Base-by-base conservation (phyloP, 2,329 filamentous ascomycete species). In the Alternaria viburni region DNA sequence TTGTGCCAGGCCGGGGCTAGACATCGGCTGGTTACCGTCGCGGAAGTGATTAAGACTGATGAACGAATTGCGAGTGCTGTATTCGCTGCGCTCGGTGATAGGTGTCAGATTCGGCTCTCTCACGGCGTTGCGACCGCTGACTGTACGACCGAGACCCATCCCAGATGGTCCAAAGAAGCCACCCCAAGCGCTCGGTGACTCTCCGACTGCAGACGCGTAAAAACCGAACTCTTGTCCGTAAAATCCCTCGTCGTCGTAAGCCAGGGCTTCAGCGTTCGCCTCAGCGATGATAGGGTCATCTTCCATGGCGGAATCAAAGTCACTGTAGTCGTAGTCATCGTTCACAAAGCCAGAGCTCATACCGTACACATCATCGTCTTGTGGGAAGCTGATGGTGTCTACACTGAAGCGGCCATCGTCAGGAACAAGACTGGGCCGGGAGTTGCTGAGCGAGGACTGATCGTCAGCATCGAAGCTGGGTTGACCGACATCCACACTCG, bases 181-280 rank as follows among this genome's bases (percentile, higher is more conserved):
- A 26, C 96, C 96, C 70, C 93, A 91, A 13, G 89, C 86, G 70
- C 91, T 92, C 58, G 91, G 83, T 43, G 85, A 82, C 7, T 84
- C 81, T 43, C 83, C 82, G 59, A 82, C 81, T 19, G 83, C 84
- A 47, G 80, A 77, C 11, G 94, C 93, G 78, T 97, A 99, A 79
- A 99, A 99, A 1, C 93, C 94, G 75, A 99, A 99, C 77, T 99
- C 96, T 70, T 93, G 91, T 0, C 96, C 96, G 75, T 99, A 99
- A 83, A 96, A 96, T 0, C 93, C 95, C 67, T 97, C 95, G 7
- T 90, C 90, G 74, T 99, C 96, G 69, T 93, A 94, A 49, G 96
- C 95, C 8, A 99, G 85, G 1, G 92, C 96, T 77, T 96, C 94
- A 1, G 95, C 94, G 71, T 99, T 99, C 6, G 96, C 96, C 61